These are phyloP conservation scores for Rhinocladiella similis DNA, from an alignment of 2,329 filamentous ascomycete genomes.

Conservation along the genomic window DNA sequence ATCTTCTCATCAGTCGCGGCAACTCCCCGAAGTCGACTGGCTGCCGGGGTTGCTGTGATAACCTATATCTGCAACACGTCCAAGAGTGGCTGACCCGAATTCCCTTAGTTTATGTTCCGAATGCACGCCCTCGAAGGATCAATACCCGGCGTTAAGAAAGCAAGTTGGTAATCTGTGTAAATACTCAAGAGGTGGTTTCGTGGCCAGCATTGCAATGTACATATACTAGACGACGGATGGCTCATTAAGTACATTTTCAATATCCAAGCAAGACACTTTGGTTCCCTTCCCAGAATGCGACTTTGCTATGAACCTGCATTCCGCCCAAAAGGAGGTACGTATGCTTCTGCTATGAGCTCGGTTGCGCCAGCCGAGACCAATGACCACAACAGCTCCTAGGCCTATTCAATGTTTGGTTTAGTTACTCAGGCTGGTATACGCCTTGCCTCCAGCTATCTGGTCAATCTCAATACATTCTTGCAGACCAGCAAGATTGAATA, in stretches of 20 bases:
- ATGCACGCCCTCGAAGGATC: constrained; percentile 82
- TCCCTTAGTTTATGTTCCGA: constrained; percentile 85
- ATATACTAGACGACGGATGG: background rate
- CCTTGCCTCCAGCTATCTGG: constrained; percentile 38
- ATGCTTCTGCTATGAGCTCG: too few species aligned
- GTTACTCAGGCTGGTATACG: constrained; percentile 20
- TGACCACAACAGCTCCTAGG: background rate
- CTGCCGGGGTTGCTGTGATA: too few species aligned
- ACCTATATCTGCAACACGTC: too few species aligned
- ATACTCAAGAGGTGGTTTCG: background rate
- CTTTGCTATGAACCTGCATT: background rate
- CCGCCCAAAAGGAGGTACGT: background rate
- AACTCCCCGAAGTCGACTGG: background rate
- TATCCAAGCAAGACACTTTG: background rate
- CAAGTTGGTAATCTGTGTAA: constrained; percentile 72
- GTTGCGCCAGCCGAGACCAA: background rate
- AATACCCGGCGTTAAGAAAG: constrained; percentile 90
- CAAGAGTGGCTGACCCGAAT: background rate
- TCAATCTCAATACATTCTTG: constrained; percentile 44
- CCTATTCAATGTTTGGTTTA: background rate
- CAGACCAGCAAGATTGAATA: constrained; percentile 47
- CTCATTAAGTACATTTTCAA: background rate
- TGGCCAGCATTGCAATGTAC: constrained; percentile 11
- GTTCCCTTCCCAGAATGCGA: too few species aligned
- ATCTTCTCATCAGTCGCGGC: background rate